These are phyloP conservation scores for Globisporangium lucens DNA, from an alignment of 352 stramenopile genomes.

Conservation along the genomic window DNA sequence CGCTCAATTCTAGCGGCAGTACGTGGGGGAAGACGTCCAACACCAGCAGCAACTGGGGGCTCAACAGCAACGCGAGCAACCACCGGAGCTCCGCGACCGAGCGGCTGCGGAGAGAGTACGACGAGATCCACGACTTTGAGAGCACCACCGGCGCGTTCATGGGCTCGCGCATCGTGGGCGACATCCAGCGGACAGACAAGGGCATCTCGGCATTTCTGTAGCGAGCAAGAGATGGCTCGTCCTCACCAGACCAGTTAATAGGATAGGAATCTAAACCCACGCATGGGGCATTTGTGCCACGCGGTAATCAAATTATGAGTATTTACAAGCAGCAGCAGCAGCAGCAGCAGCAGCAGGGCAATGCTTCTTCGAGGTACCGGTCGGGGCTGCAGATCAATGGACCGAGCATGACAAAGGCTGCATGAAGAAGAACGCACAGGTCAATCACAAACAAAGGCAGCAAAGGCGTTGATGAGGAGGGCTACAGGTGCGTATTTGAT, in stretches of 20 bases:
- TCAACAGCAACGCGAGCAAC: slow-evolving; percentile 3
- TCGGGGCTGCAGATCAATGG: background rate
- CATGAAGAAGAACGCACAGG: no score
- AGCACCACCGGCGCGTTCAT: slow-evolving; percentile 9
- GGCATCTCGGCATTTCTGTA: slow-evolving; percentile 15
- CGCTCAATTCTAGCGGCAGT: slow-evolving; percentile 13
- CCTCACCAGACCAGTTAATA: background rate
- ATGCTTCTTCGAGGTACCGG: background rate
- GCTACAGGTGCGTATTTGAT: no score
- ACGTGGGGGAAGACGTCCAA: slow-evolving; percentile 15
- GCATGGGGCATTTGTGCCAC: background rate
- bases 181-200: slow-evolving; percentile 8
- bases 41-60: slow-evolving; percentile 11
- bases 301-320: background rate
- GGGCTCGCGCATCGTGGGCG: slow-evolving; percentile 16
- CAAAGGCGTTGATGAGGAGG: background rate
- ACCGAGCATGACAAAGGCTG: no score
- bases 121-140: slow-evolving; percentile 17
- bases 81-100: slow-evolving; percentile 11
- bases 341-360: background rate
- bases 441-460: no score
- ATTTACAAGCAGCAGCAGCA: slow-evolving; percentile 2
- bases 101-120: slow-evolving; percentile 12
- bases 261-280: background rate
- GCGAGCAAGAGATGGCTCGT: background rate